A percentile compares a stretch with the other conserved stretches of the same genome.
Conservation (phyloP, 208 protist species). For the Balamuthia mandrillaris region DNA sequence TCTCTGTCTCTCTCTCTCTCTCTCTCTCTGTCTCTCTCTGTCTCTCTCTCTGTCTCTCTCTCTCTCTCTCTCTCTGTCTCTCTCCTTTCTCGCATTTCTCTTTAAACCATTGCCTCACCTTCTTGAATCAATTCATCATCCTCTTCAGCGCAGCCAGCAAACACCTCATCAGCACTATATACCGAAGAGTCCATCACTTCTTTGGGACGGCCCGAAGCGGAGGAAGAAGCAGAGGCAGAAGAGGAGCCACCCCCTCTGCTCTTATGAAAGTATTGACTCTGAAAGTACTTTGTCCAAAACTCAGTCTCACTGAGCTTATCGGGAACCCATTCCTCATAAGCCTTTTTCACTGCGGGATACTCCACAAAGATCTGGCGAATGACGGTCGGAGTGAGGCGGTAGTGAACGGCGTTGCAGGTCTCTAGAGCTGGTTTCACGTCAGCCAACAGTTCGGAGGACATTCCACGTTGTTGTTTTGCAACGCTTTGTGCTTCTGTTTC, state of each 20-base stretch:
- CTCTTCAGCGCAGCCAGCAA: no score
- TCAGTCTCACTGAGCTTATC: background rate
- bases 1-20: background rate
- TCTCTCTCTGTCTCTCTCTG: background rate
- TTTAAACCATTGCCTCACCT: no score
- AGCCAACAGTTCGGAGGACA: background rate
- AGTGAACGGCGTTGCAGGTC: background rate
- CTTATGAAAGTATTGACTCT: background rate
- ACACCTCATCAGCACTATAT: no score
- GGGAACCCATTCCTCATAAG: background rate
- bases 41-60: background rate
- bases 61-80: background rate
- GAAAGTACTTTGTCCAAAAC: slow-evolving; percentile 29
- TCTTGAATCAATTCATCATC: no score
- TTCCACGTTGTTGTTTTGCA: background rate
- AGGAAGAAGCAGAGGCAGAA: background rate
- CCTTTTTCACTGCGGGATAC: background rate
- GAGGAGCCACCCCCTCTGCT: background rate
- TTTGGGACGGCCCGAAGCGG: no score
- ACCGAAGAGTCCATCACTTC: no score
- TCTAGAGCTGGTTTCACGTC: background rate
- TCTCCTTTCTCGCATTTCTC: background rate
- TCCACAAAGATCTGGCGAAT: background rate
- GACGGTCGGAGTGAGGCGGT: background rate
- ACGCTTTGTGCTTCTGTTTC: background rate